Base-by-base conservation (phyloP, 768 basidiomycete genomes). In the Leccinum rimulosum region DNA sequence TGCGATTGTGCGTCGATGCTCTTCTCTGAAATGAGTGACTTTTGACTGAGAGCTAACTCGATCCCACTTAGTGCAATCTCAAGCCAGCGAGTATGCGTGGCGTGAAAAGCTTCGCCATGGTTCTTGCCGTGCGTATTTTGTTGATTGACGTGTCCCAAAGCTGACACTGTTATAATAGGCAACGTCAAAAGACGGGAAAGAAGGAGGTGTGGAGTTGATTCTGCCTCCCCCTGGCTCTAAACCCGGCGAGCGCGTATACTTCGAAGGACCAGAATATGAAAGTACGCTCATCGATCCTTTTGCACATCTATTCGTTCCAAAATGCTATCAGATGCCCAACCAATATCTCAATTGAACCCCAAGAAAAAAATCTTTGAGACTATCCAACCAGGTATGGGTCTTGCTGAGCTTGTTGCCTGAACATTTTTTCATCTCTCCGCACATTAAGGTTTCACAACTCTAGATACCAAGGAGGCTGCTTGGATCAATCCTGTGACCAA, bases 321-420 rank as follows among this genome's bases (percentile, higher is more conserved):
- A 54, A 11, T 52, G 10, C 15, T 33, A 50, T 55, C 53, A 88
- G 88, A 77, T 65, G 80, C 80, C 1, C 81, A 79, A 19, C 90
- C 95, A 0, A 76, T 96, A 25, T 68, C 88, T 7, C 93, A 95
- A 68, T 79, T 99, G 58, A 98, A 98, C 74, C 97, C 97, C 12
- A 99, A 98, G 78, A 98, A 97, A 80, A 99, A 98, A 78, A 91
- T 98, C 33, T 99, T 98, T 68, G 97, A 99, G 77, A 89, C 95
- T 0, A 85, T 99, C 52, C 97, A 97, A 70, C 94, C 95, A 53
- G 89, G 93, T 88, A 65, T 25, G 74, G 50, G 50, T 10, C 6
- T 15, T 31, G 15, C 0, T 35, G 31, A 35, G 55, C 56, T 55
- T 36, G 50, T 63, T 52, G 49, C 54, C 50, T 8, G 5, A 28